Evolutionary conservation across 2,329 filamentous ascomycete species (phyloP), one percentile per base, ranked within the genome.

Genomic region (Paraphoma sp.): DNA sequence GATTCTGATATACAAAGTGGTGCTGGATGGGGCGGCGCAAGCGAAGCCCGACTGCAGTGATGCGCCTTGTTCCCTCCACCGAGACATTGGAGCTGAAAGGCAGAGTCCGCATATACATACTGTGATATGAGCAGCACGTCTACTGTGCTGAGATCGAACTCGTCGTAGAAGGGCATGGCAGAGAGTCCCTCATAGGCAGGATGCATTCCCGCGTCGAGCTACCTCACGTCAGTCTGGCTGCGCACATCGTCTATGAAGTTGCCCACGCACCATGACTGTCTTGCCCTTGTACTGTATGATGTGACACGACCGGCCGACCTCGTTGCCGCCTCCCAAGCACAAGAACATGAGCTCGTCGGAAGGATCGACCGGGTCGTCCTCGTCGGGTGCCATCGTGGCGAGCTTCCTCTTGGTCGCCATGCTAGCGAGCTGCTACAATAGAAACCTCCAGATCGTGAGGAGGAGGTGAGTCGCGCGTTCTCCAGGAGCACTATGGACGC

Each of bases 261-360:
- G 30, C 5, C n/a, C 50, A 75, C 87, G 67, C 82, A 96, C 93
- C 95, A 99, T 99, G 66, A 99, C 92, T 6, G 94, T 98, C 79
- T 99, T 99, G 60, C 95, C 95, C 80, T 98, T 99, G 85, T 99
- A 99, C 73, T 98, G 93, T 57, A 99, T 88, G 68, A 99, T 97
- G 76, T 99, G 95, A 78, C 95, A 98, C 64, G 95, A 98, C 64
- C 95, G 86, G 51, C 95, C 95, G 60, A 99, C 95, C 79, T 99
- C 95, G 77, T 97, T 98, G 66, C 95, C 95, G 59, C 95, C 95
- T 59, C 95, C 95, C 38, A 99, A 82, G 70, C 92, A 96, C 52
- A 97, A 85, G 72, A 99, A 99, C 81, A 93, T 91, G 56, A 99
- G 86, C 82, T 98, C 93, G 74, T 99, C 95, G 1, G 93, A 87